These are phyloP conservation scores for Artemisia argyi DNA, from an alignment of 129 eudicot genomes.

Conservation along the genomic window DNA sequence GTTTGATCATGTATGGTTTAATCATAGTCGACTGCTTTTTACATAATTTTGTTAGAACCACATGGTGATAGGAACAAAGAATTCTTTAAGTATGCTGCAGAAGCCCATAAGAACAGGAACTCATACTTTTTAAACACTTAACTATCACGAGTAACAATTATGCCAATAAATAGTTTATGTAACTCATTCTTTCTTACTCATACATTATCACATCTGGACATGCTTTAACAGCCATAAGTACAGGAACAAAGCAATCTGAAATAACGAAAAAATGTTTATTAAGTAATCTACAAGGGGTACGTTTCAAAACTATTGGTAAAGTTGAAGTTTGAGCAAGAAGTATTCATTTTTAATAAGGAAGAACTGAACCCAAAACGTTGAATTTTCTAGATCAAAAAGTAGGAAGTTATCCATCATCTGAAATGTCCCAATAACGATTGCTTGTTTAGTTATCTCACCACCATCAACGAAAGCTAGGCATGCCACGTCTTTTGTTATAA, in stretches of 20 bases:
- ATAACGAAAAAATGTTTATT: not conserved
- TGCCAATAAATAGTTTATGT: too few species aligned
- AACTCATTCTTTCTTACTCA: not conserved
- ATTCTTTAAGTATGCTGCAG: too few species aligned
- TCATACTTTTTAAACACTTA: too few species aligned
- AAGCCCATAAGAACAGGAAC: too few species aligned
- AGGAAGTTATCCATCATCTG: slow-evolving; percentile 35
- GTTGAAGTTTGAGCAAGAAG: slow-evolving; percentile 27
- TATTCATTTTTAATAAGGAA: slow-evolving; percentile 3
- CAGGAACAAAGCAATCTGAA: not conserved
- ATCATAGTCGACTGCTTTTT: not conserved
- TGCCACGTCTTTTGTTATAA: slow-evolving; percentile 14
- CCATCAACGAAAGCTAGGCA: slow-evolving; percentile 39
- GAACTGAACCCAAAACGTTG: slow-evolving; percentile 22
- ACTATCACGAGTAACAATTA: too few species aligned
- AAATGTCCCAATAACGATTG: slow-evolving; percentile 32
- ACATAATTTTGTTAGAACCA: not conserved
- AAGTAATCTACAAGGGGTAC: not conserved
- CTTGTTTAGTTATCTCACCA: slow-evolving; percentile 9
- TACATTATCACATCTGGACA: not conserved
- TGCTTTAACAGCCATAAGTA: not conserved
- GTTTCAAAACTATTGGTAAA: slow-evolving; percentile 8
- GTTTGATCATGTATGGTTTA: not conserved
- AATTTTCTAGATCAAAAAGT: slow-evolving; percentile 22
- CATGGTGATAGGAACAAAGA: not conserved